phyloP scores from a whole-genome alignment of 192 early-diverging fungal genomes.

The Geosiphon pyriformis region DNA sequence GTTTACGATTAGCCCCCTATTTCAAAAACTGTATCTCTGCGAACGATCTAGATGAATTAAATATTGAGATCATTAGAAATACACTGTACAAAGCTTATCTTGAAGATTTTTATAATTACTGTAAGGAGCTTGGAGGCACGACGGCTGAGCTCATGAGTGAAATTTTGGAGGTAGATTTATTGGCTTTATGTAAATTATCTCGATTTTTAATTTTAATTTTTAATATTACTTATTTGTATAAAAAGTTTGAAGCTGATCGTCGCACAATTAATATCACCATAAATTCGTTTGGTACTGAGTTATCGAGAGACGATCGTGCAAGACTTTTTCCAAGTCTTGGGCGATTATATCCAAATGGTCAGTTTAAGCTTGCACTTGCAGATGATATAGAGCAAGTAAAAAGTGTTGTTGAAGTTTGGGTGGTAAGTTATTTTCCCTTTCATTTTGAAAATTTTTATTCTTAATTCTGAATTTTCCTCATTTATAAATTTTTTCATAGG shows the following conservation, averaged over 20 bases:
- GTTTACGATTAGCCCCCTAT: slow-evolving; percentile 88
- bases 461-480: not conserved
- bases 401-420: slow-evolving; percentile 70
- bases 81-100: slow-evolving; percentile 98
- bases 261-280: slow-evolving; percentile 98
- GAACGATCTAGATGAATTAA: slow-evolving; percentile 97
- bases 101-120: slow-evolving; percentile 96
- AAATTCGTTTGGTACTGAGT: slow-evolving; percentile 97
- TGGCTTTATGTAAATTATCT: too few relatives aligned
- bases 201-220: not conserved
- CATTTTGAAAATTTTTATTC: too few relatives aligned
- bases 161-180: slow-evolving; percentile 65
- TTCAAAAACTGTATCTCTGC: slow-evolving; percentile 96
- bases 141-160: slow-evolving; percentile 93
- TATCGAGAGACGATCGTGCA: slow-evolving; percentile 92
- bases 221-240: not conserved
- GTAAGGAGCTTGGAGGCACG: slow-evolving; percentile 66
- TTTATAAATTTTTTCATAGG: slow-evolving; percentile 37
- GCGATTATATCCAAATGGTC: slow-evolving; percentile 89
- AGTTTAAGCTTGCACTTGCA: slow-evolving; percentile 69
- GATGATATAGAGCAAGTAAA: slow-evolving; percentile 97
- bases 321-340: slow-evolving; percentile 93
- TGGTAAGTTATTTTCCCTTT: slow-evolving; percentile 54
- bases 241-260: slow-evolving; percentile 95
- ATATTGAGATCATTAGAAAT: slow-evolving; percentile 99